These are phyloP conservation scores for Venturia pyrina DNA, from an alignment of 2,329 filamentous ascomycete species.

Conservation along the genomic window DNA sequence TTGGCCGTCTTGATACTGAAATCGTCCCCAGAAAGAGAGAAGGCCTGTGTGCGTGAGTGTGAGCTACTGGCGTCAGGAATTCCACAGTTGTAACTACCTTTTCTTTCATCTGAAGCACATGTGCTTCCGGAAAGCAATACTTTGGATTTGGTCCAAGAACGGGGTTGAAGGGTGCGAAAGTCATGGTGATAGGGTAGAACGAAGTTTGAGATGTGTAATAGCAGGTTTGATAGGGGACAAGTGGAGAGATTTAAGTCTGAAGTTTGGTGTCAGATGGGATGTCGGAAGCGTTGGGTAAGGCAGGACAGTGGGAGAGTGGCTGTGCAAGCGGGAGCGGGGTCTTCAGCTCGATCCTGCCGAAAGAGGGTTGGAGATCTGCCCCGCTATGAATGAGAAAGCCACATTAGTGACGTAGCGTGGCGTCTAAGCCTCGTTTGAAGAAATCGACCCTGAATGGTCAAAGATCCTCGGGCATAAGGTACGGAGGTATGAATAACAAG, in stretches of 20 bases:
- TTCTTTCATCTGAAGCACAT: slow-evolving; percentile 23
- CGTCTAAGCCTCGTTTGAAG: background rate
- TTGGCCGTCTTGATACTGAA: slow-evolving; percentile 51
- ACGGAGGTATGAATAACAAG: background rate
- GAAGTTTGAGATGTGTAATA: background rate
- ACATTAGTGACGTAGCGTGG: background rate
- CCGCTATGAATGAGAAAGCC: background rate
- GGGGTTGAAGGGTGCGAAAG: slow-evolving; percentile 19
- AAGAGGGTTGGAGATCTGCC: background rate
- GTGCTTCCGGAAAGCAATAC: slow-evolving; percentile 36
- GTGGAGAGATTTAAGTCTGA: background rate
- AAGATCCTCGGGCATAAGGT: background rate
- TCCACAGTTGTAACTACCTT: background rate
- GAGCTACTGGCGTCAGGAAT: too few species aligned
- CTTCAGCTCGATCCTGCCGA: background rate
- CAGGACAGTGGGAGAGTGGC: background rate
- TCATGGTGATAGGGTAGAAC: background rate
- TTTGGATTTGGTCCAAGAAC: slow-evolving; percentile 22
- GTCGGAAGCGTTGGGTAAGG: background rate
- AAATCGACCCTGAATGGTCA: background rate
- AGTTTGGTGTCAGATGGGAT: background rate
- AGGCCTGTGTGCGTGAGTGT: slow-evolving; percentile 43
- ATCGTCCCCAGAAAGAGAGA: slow-evolving; percentile 53
- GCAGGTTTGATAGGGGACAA: background rate
- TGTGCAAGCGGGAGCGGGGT: background rate